phyloP scores from a whole-genome alignment of 768 basidiomycete genomes.

The Bullera alba region DNA sequence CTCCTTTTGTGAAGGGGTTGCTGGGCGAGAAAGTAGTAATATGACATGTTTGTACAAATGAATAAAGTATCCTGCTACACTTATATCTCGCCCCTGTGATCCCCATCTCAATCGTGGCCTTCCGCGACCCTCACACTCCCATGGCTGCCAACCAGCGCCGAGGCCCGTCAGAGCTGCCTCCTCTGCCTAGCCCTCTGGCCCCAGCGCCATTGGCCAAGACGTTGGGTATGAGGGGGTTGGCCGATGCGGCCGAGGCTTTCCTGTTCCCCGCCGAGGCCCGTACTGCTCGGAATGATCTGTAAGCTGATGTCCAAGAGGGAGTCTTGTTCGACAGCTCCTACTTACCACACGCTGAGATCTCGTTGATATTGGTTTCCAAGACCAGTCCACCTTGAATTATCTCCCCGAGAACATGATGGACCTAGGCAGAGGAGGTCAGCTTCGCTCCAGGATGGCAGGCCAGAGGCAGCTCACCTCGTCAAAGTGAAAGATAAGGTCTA shows the following conservation, averaged over 20 bases:
- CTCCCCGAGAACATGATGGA: conserved; percentile 90
- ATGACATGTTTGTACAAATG: too few species aligned
- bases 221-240: conserved; percentile 33
- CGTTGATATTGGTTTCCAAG: conserved; percentile 63
- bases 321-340: too few species aligned
- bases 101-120: too few species aligned
- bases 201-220: conserved; percentile 9
- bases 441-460: neutral
- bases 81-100: too few species aligned
- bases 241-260: conserved; percentile 35
- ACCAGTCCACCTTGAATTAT: conserved; percentile 95
- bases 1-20: too few species aligned
- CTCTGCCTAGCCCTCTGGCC: neutral
- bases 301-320: too few species aligned
- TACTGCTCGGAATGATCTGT: too few species aligned
- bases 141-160: conserved; percentile 36
- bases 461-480: conserved; percentile 63
- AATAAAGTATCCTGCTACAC: too few species aligned
- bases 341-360: conserved; percentile 41
- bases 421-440: conserved; percentile 51
- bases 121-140: conserved; percentile 24
- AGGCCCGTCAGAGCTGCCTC: conserved; percentile 4
- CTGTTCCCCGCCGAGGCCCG: conserved; percentile 31
- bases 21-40: too few species aligned
- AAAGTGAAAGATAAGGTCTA: conserved; percentile 97